Evolutionary conservation across 2,329 filamentous ascomycete species (phyloP).

Genomic region (Cladobotryum mycophilum): DNA sequence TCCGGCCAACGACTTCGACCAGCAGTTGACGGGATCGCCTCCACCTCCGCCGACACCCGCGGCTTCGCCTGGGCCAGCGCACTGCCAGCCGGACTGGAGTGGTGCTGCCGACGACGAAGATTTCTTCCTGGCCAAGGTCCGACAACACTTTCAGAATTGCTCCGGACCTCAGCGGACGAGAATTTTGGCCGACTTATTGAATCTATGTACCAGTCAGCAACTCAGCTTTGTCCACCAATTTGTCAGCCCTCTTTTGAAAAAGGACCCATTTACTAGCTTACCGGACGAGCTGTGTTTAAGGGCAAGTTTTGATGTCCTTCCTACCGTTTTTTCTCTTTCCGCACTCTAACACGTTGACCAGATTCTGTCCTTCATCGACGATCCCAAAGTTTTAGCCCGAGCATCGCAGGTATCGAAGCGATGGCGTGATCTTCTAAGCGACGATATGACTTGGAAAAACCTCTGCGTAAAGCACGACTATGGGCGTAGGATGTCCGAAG

Average conservation of each 20-base stretch:
- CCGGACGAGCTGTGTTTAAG: slow-evolving; percentile 89
- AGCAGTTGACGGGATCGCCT: slow-evolving; percentile 54
- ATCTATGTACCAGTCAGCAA: slow-evolving; percentile 90
- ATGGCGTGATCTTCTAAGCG: slow-evolving; percentile 88
- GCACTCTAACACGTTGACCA: slow-evolving; percentile 30
- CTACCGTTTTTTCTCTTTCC: neutral
- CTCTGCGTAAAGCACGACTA: slow-evolving; percentile 96
- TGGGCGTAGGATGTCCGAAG: slow-evolving; percentile 51
- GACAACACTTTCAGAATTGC: slow-evolving; percentile 73
- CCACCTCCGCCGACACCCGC: slow-evolving; percentile 61
- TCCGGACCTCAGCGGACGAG: slow-evolving; percentile 70
- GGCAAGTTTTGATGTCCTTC: slow-evolving; percentile 46
- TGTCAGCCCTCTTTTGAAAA: slow-evolving; percentile 88
- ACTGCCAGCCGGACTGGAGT: slow-evolving; percentile 65
- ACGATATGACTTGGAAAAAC: slow-evolving; percentile 98
- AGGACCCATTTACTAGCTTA: slow-evolving; percentile 88
- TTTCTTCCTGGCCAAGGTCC: slow-evolving; percentile 70
- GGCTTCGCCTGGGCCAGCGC: slow-evolving; percentile 57
- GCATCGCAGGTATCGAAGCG: slow-evolving; percentile 93
- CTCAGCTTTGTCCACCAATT: slow-evolving; percentile 95
- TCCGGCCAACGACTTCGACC: slow-evolving; percentile 56
- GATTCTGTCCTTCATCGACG: slow-evolving; percentile 95
- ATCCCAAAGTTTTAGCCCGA: slow-evolving; percentile 86
- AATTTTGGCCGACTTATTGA: slow-evolving; percentile 80
- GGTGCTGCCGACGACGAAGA: slow-evolving; percentile 75